Percentiles rank a stretch among this genome's conserved stretches.
Evolutionary conservation across 140 eudicot species (phyloP).

Genomic region (Erigeron philadelphicus): DNA sequence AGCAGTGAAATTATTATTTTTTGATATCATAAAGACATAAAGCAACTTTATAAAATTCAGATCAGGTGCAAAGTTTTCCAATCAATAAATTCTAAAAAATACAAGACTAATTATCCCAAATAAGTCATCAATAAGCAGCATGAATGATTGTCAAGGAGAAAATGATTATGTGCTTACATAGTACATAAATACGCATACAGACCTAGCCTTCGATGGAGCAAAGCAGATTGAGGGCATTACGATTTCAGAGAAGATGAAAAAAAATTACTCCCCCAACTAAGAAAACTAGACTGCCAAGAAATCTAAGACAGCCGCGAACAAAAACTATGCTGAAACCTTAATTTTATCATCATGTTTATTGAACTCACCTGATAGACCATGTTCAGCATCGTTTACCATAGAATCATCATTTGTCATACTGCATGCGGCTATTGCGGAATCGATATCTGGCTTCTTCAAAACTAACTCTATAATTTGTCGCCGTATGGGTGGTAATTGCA

Average conservation of each 20-base stretch:
- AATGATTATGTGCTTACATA: background rate
- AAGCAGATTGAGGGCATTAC: too few relatives aligned
- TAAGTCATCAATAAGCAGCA: slow-evolving; percentile 4
- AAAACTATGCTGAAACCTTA: slow-evolving; percentile 19
- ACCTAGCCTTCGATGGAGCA: too few relatives aligned
- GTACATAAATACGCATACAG: background rate
- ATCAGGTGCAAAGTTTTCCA: slow-evolving; percentile 3
- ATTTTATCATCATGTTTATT: slow-evolving; percentile 32
- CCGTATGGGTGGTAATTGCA: slow-evolving; percentile 82
- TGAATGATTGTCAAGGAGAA: slow-evolving; percentile 1
- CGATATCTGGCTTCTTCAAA: slow-evolving; percentile 56
- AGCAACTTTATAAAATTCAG: slow-evolving; percentile 20
- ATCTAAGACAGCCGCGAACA: slow-evolving; percentile 9
- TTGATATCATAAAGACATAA: slow-evolving; percentile 3
- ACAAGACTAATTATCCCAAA: slow-evolving; percentile 1
- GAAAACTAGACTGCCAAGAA: too few relatives aligned
- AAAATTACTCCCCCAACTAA: too few relatives aligned
- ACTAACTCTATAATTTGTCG: slow-evolving; percentile 68
- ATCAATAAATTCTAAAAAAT: background rate
- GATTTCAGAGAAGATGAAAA: too few relatives aligned
- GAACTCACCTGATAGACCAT: slow-evolving; percentile 22
- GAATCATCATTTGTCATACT: slow-evolving; percentile 34
- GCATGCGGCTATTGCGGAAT: slow-evolving; percentile 46
- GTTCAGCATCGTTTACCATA: slow-evolving; percentile 30
- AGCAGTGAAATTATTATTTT: slow-evolving; percentile 5